Base-by-base conservation (phyloP, 768 basidiomycete genomes). In the Lyophyllum semitale region DNA sequence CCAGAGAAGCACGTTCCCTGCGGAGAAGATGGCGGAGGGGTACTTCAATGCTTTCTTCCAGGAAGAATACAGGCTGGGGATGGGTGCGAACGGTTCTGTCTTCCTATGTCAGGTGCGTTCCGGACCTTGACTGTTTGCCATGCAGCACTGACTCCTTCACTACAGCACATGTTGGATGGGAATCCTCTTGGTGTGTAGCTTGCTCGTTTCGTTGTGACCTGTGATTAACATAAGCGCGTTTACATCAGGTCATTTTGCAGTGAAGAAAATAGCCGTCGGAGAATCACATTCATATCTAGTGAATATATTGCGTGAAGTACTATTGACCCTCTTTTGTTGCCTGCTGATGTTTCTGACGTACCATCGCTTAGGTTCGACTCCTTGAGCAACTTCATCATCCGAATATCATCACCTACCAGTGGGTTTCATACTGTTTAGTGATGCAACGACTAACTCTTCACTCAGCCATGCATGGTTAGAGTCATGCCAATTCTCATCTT, bases 251-350 rank as follows among this genome's bases (percentile, higher is more conserved):
- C 88, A 87, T 61, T 97, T 95, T 68, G 95, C 95, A 0, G 91
- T 97, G 44, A 98, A 98, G 75, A 98, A 97, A 69, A 93, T 98
- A 20, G 94, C 96, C 0, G 91, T 98, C 0, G 95, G 95, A 45
- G 85, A 92, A 65, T 95, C 93, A 0, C 90, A 93, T 61, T 79
- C 86, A 2, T 95, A 95, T 73, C 77, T 96, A 6, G 72, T 94
- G 37, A 87, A 85, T 46, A 94, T 91, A 51, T 74, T 95, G 35
- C 84, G 84, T 41, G 94, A 95, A 76, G 86, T 81, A 42, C 44
- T 75, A 58, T 38, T 40, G n/a, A 17, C 11, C 23, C 53, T 43
- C 42, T 40, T 27, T 42, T 25, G 35, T 45, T 26, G n/a, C 32
- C 11, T 25, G 29, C 26, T 42, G 12, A 23, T 32, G 41, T 17